Evolutionary conservation across 768 basidiomycete genomes (phyloP), one percentile per base, ranked within the genome.

Genomic region (Suillus lakei): DNA sequence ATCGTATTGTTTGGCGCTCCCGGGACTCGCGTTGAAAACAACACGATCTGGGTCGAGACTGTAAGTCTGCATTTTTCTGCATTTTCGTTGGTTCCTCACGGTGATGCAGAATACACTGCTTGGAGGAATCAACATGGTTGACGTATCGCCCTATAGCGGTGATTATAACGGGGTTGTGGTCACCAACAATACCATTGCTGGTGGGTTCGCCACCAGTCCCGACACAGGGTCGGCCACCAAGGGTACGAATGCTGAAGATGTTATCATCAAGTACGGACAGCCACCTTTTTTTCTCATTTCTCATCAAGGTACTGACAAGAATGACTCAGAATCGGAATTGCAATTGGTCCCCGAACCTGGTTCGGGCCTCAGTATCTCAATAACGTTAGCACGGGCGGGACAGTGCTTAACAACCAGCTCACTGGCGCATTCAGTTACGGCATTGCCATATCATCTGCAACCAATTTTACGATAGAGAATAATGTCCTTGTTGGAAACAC

Each of bases 91-190:
- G 61, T 28, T 56, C 21, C 53, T 65, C 50, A 44, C 39, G 8
- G 10, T 28, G 21, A 30, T 63, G 50, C 65, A 92, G 90, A 80
- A 86, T 71, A 92, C 90, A 0, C 77, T 91, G 3, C 81, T 91
- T 7, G 91, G 91, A 44, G 91, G 91, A 9, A 91, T 93, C 71
- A 92, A 92, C 69, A 76, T 93, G 83, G 92, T 93, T 13, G 91
- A 92, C 70, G 86, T 88, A 64, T 71, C 79, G 9, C 91, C 92
- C 8, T 93, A 83, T 78, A 72, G 72, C n/a, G 92, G 91, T 2
- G 77, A 91, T 73, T 93, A 85, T 71, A 81, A 82, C 0, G 83
- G 85, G 32, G 89, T 89, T 5, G 77, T 91, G 23, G 90, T 93
- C 9, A 81, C 80, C 43, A 83, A 91, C 72, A 93, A 93, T 69